Percentiles rank a stretch among this genome's conserved stretches.
phyloP scores from a whole-genome alignment of 148 eudicot species.

The Diospyros kaki region DNA sequence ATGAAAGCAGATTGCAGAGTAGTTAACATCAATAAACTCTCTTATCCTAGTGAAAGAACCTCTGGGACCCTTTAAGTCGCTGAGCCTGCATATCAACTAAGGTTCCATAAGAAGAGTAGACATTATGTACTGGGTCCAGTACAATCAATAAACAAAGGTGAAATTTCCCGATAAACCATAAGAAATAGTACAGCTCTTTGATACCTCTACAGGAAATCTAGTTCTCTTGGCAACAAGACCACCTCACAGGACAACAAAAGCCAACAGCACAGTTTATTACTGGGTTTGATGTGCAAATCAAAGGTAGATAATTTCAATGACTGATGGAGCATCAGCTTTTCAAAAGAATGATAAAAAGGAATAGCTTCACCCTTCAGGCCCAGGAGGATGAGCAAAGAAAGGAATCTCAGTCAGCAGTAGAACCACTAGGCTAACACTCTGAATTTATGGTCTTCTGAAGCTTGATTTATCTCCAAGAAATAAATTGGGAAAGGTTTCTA shows the following conservation, averaged over 20 bases:
- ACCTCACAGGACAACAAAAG: neutral
- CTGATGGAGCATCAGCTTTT: neutral
- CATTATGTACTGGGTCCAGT: neutral
- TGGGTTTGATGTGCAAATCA: neutral
- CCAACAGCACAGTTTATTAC: neutral
- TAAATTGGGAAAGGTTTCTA: too few relatives aligned
- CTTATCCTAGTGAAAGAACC: neutral
- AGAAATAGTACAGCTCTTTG: neutral
- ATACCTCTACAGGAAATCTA: neutral
- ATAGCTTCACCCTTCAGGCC: too few relatives aligned
- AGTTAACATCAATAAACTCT: neutral
- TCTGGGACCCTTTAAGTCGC: neutral
- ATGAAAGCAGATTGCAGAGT: neutral
- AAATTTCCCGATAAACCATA: neutral
- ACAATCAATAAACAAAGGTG: neutral
- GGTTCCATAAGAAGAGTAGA: neutral
- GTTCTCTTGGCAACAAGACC: neutral
- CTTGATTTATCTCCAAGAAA: too few relatives aligned
- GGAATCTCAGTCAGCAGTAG: neutral
- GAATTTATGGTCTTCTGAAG: too few relatives aligned
- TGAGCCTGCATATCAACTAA: conserved; percentile 4
- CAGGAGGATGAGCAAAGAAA: neutral
- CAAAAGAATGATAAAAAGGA: neutral
- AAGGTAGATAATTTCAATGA: neutral
- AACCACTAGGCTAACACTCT: neutral